A percentile compares a stretch with the other conserved stretches of the same genome.
phyloP scores from a whole-genome alignment of 2,329 filamentous ascomycete species.

The Eutypa lata region DNA sequence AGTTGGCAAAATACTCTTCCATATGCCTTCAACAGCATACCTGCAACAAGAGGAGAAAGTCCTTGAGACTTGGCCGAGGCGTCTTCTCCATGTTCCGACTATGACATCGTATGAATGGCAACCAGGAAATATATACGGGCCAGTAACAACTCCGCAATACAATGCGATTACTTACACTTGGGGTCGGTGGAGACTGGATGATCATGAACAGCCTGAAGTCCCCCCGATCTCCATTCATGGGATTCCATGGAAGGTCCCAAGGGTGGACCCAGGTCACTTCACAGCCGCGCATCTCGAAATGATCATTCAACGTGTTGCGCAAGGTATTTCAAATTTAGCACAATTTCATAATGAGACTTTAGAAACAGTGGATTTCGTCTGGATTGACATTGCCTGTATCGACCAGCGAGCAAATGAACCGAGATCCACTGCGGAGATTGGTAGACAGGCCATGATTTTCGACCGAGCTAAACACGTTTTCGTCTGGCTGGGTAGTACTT shows the following conservation, averaged over 20 bases:
- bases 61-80: neutral
- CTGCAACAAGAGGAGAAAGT: neutral
- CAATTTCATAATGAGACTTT: neutral
- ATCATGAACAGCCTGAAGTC: neutral
- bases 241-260: neutral
- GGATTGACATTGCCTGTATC: neutral
- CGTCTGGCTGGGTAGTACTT: neutral
- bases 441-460: neutral
- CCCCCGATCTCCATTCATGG: neutral
- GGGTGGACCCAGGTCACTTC: neutral
- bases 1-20: neutral
- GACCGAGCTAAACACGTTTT: neutral
- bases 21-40: neutral
- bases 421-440: neutral
- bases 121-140: neutral
- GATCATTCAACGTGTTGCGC: neutral
- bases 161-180: neutral
- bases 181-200: neutral
- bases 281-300: neutral
- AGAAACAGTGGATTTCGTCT: neutral
- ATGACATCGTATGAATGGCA: neutral
- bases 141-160: neutral
- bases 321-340: neutral
- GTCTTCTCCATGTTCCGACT: neutral
- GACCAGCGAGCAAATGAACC: neutral